These are phyloP conservation scores for Rhodotorula glutinis DNA, from an alignment of 1,284 basidiomycete genomes.

Conservation along the genomic window DNA sequence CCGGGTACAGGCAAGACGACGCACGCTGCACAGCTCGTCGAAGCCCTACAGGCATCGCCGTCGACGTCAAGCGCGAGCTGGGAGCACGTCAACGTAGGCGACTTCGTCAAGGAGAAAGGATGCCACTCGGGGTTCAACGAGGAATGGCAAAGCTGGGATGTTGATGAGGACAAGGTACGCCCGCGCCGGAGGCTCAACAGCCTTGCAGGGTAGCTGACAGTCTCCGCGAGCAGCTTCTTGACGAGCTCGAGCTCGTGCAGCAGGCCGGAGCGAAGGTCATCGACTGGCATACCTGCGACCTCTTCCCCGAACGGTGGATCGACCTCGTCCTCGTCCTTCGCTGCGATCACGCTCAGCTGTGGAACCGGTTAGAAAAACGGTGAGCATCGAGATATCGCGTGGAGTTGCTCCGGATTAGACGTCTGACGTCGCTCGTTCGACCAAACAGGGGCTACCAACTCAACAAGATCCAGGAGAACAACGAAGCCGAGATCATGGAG, in stretches of 20 bases:
- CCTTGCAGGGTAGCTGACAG: background rate
- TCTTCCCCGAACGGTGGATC: slow-evolving; percentile 93
- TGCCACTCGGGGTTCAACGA: slow-evolving; percentile 84
- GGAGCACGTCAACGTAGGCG: slow-evolving; percentile 82
- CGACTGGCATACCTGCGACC: slow-evolving; percentile 95
- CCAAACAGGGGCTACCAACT: slow-evolving; percentile 72
- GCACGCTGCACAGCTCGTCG: slow-evolving; percentile 71
- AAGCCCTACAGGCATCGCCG: slow-evolving; percentile 38
- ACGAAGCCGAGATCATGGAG: slow-evolving; percentile 97
- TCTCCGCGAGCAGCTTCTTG: slow-evolving; percentile 61
- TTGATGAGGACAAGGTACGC: slow-evolving; percentile 88
- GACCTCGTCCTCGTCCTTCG: slow-evolving; percentile 94
- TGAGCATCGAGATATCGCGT: slow-evolving; percentile 50
- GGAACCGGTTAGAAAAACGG: slow-evolving; percentile 91
- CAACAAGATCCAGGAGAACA: slow-evolving; percentile 97
- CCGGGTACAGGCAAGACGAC: slow-evolving; percentile 77
- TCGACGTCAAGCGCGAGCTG: slow-evolving; percentile 60
- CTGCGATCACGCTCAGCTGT: slow-evolving; percentile 84
- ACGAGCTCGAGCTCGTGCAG: slow-evolving; percentile 67
- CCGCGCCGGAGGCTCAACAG: background rate
- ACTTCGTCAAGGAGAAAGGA: slow-evolving; percentile 77
- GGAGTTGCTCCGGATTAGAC: too few relatives aligned
- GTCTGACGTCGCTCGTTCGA: background rate
- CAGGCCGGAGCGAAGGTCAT: slow-evolving; percentile 75
- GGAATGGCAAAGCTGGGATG: slow-evolving; percentile 90